Conservation (phyloP, 495 filamentous ascomycete genomes). For the Penicillium subrubescens region DNA sequence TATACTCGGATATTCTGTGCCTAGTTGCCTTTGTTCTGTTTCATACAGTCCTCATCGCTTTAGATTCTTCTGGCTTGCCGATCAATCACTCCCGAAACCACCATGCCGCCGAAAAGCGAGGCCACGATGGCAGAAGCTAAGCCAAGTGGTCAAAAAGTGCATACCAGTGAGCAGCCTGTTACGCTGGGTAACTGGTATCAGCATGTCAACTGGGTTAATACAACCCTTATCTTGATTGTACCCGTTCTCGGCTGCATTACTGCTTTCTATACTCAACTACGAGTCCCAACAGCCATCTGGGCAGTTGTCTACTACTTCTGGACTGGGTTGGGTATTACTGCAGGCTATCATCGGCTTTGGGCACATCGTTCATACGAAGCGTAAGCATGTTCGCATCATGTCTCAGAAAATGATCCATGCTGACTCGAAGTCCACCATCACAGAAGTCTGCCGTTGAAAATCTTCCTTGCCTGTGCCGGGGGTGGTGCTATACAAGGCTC, state of each 20-base stretch:
- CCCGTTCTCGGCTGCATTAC: constrained; percentile 70
- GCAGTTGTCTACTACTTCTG: constrained; percentile 82
- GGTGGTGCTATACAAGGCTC: constrained; percentile 90
- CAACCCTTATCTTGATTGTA: constrained; percentile 76
- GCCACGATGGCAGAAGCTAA: constrained; percentile 11
- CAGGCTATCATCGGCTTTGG: constrained; percentile 74
- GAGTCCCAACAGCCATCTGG: constrained; percentile 69
- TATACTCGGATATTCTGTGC: not conserved
- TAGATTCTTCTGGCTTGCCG: not conserved
- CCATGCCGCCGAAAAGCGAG: not conserved
- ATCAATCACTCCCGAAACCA: not conserved
- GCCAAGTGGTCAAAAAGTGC: constrained; percentile 27
- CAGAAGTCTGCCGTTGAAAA: constrained; percentile 67
- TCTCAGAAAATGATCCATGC: too few species aligned
- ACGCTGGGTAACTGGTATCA: constrained; percentile 84
- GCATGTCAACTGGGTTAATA: constrained; percentile 90
- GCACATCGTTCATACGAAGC: constrained; percentile 75
- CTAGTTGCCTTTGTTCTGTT: not conserved
- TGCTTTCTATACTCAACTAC: constrained; percentile 72
- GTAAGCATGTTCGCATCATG: constrained; percentile 6
- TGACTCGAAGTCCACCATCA: not conserved
- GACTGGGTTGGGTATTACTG: constrained; percentile 81
- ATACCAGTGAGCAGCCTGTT: constrained; percentile 60
- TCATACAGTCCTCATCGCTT: not conserved
- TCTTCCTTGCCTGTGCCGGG: constrained; percentile 83